phyloP scores from a whole-genome alignment of 164 flowering plant genomes.

The Chimonanthus salicifolius region DNA sequence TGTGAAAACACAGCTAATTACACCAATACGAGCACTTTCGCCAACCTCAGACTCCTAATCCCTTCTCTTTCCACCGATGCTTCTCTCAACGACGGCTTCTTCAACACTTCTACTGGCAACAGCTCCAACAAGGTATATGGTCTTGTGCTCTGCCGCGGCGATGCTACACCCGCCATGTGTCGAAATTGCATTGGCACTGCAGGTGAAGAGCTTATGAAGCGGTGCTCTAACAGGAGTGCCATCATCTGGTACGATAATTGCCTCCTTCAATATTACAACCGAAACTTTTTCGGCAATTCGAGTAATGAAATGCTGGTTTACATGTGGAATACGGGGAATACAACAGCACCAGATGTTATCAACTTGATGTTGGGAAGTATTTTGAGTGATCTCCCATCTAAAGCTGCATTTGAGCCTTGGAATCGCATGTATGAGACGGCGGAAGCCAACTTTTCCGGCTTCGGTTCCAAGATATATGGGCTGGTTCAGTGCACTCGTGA shows the following conservation, averaged over 20 bases:
- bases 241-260: constrained; percentile 23
- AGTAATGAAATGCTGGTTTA: not conserved
- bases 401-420: not conserved
- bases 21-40: constrained; percentile 9
- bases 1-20: constrained; percentile 3
- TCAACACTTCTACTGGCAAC: constrained; percentile 15
- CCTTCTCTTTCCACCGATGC: constrained; percentile 3
- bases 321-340: not conserved
- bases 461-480: not conserved
- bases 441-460: no score
- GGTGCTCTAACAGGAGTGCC: constrained; percentile 4
- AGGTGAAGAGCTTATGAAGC: not conserved
- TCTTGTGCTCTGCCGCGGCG: constrained; percentile 19
- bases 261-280: constrained; percentile 12
- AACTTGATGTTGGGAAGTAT: not conserved
- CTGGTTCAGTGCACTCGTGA: not conserved
- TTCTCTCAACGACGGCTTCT: constrained; percentile 13
- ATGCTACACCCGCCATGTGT: constrained; percentile 10
- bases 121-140: constrained; percentile 13
- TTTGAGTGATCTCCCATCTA: not conserved
- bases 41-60: constrained; percentile 15
- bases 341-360: not conserved
- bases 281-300: no score
- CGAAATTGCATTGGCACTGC: constrained; percentile 9
- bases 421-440: not conserved